Conservation (phyloP, 352 stramenopile species). For the Thraustotheca clavata region DNA sequence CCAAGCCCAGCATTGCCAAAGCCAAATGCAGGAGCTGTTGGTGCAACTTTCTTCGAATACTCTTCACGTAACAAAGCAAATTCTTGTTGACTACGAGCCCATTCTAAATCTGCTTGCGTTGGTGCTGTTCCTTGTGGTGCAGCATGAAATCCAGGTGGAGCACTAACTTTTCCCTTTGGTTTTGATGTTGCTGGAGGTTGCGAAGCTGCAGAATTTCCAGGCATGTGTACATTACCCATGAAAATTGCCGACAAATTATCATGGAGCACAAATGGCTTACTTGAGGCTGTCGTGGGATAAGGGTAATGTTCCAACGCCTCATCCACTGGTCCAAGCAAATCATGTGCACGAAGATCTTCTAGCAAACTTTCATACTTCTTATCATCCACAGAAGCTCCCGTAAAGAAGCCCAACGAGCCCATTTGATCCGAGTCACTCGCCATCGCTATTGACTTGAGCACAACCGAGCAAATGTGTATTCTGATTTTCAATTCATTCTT, state of each 20-base stretch:
- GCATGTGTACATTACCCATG: constrained; percentile 50
- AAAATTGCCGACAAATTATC: constrained; percentile 78
- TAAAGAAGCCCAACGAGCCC: constrained; percentile 49
- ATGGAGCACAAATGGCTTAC: constrained; percentile 69
- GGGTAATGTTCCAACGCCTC: constrained; percentile 10
- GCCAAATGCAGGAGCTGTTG: neutral
- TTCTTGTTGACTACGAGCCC: constrained; percentile 62
- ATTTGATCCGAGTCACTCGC: neutral
- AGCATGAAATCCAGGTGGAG: constrained; percentile 44
- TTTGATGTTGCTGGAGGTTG: neutral
- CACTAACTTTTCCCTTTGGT: constrained; percentile 15
- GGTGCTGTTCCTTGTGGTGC: constrained; percentile 44
- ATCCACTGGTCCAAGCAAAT: constrained; percentile 67
- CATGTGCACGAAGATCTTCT: constrained; percentile 72
- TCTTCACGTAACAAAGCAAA: constrained; percentile 37
- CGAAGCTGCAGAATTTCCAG: neutral
- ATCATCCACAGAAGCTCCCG: constrained; percentile 69
- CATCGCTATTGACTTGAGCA: no score
- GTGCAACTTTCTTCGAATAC: constrained; percentile 6
- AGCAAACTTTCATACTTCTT: constrained; percentile 82
- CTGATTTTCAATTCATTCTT: no score
- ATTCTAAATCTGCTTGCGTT: constrained; percentile 64
- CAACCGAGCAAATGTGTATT: no score
- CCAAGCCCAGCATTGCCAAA: constrained; percentile 7
- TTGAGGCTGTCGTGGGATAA: constrained; percentile 26